These are phyloP conservation scores for Hygrocybe punicea DNA, from an alignment of 768 basidiomycete species.

Conservation along the genomic window DNA sequence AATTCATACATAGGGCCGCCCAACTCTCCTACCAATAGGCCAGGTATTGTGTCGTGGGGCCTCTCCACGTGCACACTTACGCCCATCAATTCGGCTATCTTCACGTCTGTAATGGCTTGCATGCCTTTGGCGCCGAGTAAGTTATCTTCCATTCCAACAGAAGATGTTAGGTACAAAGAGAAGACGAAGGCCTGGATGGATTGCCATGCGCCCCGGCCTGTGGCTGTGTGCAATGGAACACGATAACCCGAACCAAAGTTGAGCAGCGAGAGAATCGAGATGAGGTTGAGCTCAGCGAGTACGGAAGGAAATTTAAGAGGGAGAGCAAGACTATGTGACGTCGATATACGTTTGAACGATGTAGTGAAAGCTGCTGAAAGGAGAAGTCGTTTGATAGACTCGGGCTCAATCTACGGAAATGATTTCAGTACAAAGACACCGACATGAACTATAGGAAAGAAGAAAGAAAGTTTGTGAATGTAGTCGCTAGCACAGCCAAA, in stretches of 20 bases:
- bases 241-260: conserved; percentile 86
- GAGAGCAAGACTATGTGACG: conserved; percentile 65
- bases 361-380: conserved; percentile 59
- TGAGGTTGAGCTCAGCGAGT: conserved; percentile 73
- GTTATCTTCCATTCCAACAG: conserved; percentile 52
- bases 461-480: neutral
- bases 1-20: conserved; percentile 73
- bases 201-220: conserved; percentile 81
- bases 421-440: neutral
- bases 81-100: conserved; percentile 71
- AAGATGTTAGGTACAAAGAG: conserved; percentile 65
- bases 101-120: conserved; percentile 45
- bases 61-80: conserved; percentile 67
- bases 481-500: neutral
- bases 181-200: conserved; percentile 73
- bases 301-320: conserved; percentile 76
- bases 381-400: conserved; percentile 59
- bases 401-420: conserved; percentile 48
- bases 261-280: conserved; percentile 73
- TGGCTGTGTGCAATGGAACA: conserved; percentile 62
- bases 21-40: conserved; percentile 69
- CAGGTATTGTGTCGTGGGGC: conserved; percentile 65
- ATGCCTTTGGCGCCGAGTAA: conserved; percentile 68
- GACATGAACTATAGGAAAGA: neutral
- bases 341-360: conserved; percentile 60